Evolutionary conservation across 2,329 filamentous ascomycete genomes (phyloP), one percentile per base, ranked within the genome.

Genomic region (Diaporthe citri): DNA sequence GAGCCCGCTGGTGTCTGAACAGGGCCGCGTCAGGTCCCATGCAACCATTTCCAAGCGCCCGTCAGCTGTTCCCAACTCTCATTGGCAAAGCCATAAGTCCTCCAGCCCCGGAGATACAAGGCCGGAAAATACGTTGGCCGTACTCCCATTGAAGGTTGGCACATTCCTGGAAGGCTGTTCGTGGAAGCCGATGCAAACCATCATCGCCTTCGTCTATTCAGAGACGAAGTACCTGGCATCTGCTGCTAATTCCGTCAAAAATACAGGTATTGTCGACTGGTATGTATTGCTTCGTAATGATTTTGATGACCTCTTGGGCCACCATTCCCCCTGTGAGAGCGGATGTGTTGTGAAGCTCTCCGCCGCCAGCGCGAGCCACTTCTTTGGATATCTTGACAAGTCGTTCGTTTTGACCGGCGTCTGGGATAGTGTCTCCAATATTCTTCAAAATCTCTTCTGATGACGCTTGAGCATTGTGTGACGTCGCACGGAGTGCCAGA

Each of bases 281-380:
- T 57, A 93, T 87, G 83, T 94, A 94, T 85, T 94, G 92, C 80
- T 91, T 91, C 17, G 92, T 94, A 79, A 94, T 90, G 74, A 96
- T 90, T 83, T 99, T 99, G 86, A 99, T 97, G 77, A 96, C 91
- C 85, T 99, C 97, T 84, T 99, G 97, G n/a, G 96, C 95, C 64
- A 97, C 93, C 87, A 99, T 93, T 4, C 97, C 97, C 41, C 97
- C 97, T 1, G 93, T 93, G 73, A 98, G 86, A 36, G 96, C 93
- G 43, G 96, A 94, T 73, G 97, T 94, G 82, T 98, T 98, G 86
- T 99, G 97, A 75, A 99, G 86, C 83, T 99, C 97, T 72, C 92
- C 94, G 39, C 95, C 94, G 64, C 91, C 92, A 48, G 95, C 94
- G 75, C 97, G 91, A 46, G 93, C 90, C 57, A 95, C 88, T 83